Percentiles rank a stretch among this genome's conserved stretches.
These are phyloP conservation scores for Phellopilus nigrolimitatus DNA, from an alignment of 1,284 basidiomycete genomes.

Conservation along the genomic window DNA sequence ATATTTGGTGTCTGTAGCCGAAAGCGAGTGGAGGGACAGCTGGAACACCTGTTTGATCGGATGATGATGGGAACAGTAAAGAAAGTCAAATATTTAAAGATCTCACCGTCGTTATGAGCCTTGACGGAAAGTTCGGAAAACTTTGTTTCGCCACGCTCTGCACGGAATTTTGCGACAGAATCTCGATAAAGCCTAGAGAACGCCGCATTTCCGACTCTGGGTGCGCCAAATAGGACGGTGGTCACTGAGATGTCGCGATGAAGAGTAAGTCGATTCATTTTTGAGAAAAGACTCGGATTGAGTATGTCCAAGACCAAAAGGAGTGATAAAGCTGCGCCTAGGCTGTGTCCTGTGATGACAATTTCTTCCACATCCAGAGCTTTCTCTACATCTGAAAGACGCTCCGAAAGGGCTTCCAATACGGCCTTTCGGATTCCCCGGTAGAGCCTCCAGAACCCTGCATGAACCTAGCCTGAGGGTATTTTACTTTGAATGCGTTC, in stretches of 20 bases:
- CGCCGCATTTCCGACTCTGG: slow-evolving; percentile 41
- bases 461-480: slow-evolving; percentile 34
- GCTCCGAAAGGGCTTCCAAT: slow-evolving; percentile 30
- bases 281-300: neutral
- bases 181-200: slow-evolving; percentile 40
- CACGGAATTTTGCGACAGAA: slow-evolving; percentile 31
- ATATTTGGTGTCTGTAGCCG: slow-evolving; percentile 47
- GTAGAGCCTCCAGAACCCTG: slow-evolving; percentile 50
- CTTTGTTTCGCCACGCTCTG: slow-evolving; percentile 32
- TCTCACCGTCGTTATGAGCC: slow-evolving; percentile 48
- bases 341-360: slow-evolving; percentile 47
- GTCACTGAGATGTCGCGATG: slow-evolving; percentile 25
- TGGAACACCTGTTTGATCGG: slow-evolving; percentile 53
- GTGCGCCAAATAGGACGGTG: slow-evolving; percentile 44
- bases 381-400: slow-evolving; percentile 21
- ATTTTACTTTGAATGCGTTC: slow-evolving; percentile 1
- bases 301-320: slow-evolving; percentile 45
- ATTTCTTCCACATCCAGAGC: slow-evolving; percentile 35
- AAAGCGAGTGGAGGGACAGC: slow-evolving; percentile 42
- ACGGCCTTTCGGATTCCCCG: slow-evolving; percentile 34
- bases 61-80: neutral
- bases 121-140: slow-evolving; percentile 47
- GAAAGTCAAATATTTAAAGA: too few relatives aligned
- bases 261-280: neutral
- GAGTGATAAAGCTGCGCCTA: slow-evolving; percentile 46